A percentile compares a stretch with the other conserved stretches of the same genome.
Conservation (phyloP, 2,329 filamentous ascomycete species). For the Diaporthe vexans region DNA sequence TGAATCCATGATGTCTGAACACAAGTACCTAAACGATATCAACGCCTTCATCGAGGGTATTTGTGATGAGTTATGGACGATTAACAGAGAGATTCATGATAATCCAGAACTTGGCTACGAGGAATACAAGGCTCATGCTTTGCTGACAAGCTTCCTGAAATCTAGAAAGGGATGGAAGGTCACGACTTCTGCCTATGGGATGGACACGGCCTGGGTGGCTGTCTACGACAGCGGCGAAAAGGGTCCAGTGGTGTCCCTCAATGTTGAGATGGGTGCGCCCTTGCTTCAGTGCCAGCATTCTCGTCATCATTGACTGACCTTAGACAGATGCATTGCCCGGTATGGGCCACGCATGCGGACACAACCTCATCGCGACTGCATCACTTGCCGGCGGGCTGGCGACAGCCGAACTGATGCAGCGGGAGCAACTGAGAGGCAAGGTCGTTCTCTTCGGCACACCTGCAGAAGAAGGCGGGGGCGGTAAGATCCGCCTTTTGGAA, state of each 20-base stretch:
- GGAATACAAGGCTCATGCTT: slow-evolving; percentile 63
- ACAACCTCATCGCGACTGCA: slow-evolving; percentile 66
- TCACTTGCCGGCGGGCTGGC: slow-evolving; percentile 63
- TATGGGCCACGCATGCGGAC: slow-evolving; percentile 67
- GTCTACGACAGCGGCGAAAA: slow-evolving; percentile 60
- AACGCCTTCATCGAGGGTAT: slow-evolving; percentile 55
- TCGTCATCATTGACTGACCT: neutral
- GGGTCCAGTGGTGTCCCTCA: slow-evolving; percentile 63
- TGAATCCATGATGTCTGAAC: neutral
- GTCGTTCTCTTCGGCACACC: slow-evolving; percentile 66
- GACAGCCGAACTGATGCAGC: slow-evolving; percentile 58
- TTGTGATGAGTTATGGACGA: slow-evolving; percentile 55
- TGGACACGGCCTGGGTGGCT: slow-evolving; percentile 67
- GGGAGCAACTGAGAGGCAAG: slow-evolving; percentile 57
- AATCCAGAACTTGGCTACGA: slow-evolving; percentile 64
- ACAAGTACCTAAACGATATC: slow-evolving; percentile 51
- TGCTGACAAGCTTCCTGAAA: slow-evolving; percentile 62
- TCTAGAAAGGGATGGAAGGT: slow-evolving; percentile 63
- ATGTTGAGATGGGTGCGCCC: slow-evolving; percentile 59
- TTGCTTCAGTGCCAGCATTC: neutral
- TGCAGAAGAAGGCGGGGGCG: slow-evolving; percentile 57
- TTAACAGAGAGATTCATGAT: slow-evolving; percentile 66
- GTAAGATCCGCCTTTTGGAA: slow-evolving; percentile 59
- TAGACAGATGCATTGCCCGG: slow-evolving; percentile 61
- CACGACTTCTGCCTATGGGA: slow-evolving; percentile 63